phyloP scores from a whole-genome alignment of 225 moss, liverwort and hornwort species.

The Bryum argenteum region DNA sequence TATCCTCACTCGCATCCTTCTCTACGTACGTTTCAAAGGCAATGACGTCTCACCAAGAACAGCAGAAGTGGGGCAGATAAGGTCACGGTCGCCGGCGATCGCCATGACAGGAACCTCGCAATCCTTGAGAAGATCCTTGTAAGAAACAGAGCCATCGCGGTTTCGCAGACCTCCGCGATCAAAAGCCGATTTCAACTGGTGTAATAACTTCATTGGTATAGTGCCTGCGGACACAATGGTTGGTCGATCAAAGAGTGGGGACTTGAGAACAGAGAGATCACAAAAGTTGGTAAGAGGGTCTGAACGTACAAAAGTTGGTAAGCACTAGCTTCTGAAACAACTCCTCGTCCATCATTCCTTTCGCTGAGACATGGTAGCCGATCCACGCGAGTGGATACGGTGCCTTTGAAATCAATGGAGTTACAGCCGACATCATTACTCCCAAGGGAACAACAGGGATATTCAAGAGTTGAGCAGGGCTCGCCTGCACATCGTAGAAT shows the following conservation, averaged over 20 bases:
- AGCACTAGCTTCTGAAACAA: conserved; percentile 76
- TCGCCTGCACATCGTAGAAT: conserved; percentile 48
- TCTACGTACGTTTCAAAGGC: neutral
- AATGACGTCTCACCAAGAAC: conserved; percentile 61
- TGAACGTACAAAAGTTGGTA: conserved; percentile 78
- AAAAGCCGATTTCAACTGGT: conserved; percentile 77
- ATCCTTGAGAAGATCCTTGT: conserved; percentile 81
- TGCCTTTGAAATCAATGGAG: conserved; percentile 74
- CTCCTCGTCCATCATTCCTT: conserved; percentile 76
- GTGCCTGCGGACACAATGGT: conserved; percentile 53
- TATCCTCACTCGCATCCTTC: neutral
- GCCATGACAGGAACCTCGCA: conserved; percentile 84
- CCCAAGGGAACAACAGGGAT: conserved; percentile 88
- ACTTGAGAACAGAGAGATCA: neutral
- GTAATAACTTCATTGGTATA: conserved; percentile 79
- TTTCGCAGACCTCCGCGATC: conserved; percentile 76
- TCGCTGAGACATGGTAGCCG: conserved; percentile 85
- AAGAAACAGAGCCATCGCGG: conserved; percentile 72
- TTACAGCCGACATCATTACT: conserved; percentile 73
- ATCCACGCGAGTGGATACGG: conserved; percentile 92
- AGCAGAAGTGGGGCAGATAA: conserved; percentile 82
- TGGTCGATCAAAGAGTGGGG: neutral
- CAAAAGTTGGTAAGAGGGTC: neutral
- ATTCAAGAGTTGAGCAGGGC: conserved; percentile 81
- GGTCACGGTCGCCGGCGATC: conserved; percentile 80